phyloP scores from a whole-genome alignment of 2,329 filamentous ascomycete species.

The Aspergillus glaucus region DNA sequence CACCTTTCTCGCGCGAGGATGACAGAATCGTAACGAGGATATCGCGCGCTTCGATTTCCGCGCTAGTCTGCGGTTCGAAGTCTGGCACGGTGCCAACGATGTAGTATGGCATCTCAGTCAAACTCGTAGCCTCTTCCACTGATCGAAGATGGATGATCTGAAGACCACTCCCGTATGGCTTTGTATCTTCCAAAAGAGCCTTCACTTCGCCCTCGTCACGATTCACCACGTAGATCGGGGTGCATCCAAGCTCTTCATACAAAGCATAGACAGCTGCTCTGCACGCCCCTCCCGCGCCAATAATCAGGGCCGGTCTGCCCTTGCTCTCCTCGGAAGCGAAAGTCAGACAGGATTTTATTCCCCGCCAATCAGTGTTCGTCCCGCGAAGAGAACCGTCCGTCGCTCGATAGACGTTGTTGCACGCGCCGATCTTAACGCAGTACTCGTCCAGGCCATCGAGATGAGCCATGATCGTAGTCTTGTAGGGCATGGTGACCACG shows the following conservation, averaged over 20 bases:
- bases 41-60: conserved; percentile 21
- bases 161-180: neutral
- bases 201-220: conserved; percentile 26
- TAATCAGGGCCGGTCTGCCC: conserved; percentile 27
- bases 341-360: conserved; percentile 33
- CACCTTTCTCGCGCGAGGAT: conserved; percentile 18
- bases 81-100: conserved; percentile 37
- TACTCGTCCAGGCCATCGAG: conserved; percentile 32
- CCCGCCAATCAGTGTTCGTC: conserved; percentile 42
- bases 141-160: conserved; percentile 25
- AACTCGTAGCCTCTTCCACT: conserved; percentile 16
- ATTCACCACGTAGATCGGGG: conserved; percentile 33
- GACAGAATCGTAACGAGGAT: conserved; percentile 25
- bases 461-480: conserved; percentile 25
- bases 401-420: conserved; percentile 12
- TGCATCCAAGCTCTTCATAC: conserved; percentile 19
- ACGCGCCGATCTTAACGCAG: conserved; percentile 30
- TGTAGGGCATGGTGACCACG: conserved; percentile 42
- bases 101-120: conserved; percentile 24
- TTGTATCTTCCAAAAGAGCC: conserved; percentile 20
- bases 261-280: conserved; percentile 37
- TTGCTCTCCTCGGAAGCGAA: conserved; percentile 8
- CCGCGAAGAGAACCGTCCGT: conserved; percentile 24
- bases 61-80: conserved; percentile 23
- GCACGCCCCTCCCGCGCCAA: conserved; percentile 40